A percentile compares a stretch with the other conserved stretches of the same genome.
phyloP scores from a whole-genome alignment of 352 stramenopile species.

The Globisporangium heterothallicum region DNA sequence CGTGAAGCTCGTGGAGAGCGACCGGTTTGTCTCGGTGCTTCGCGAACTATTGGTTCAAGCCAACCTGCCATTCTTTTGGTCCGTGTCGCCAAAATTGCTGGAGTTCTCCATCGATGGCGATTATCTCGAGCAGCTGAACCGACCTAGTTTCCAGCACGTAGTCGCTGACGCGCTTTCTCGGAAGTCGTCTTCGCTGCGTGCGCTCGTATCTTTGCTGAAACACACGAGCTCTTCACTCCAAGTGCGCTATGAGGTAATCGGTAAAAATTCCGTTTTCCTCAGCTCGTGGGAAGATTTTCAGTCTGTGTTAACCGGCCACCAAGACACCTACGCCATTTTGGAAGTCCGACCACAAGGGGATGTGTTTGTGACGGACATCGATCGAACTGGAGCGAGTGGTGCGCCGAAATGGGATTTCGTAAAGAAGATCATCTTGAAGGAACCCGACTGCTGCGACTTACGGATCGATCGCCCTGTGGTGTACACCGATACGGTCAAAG shows the following conservation, averaged over 20 bases:
- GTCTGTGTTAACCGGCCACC: constrained; percentile 42
- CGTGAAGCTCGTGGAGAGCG: constrained; percentile 52
- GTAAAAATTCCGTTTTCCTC: constrained; percentile 33
- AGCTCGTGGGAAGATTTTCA: constrained; percentile 61
- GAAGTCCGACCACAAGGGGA: constrained; percentile 66
- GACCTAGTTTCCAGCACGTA: constrained; percentile 49
- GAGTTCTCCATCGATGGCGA: constrained; percentile 59
- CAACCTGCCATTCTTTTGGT: constrained; percentile 64
- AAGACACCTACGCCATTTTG: constrained; percentile 61
- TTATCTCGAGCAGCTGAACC: constrained; percentile 36
- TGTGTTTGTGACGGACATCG: constrained; percentile 42
- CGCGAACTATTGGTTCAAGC: constrained; percentile 33
- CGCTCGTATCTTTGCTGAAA: constrained; percentile 43
- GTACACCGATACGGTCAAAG: constrained; percentile 71
- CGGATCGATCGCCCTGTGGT: constrained; percentile 65
- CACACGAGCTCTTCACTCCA: constrained; percentile 47
- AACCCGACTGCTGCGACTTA: constrained; percentile 39
- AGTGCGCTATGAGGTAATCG: constrained; percentile 64
- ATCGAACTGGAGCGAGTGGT: constrained; percentile 39
- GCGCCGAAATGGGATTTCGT: constrained; percentile 62
- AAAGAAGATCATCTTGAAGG: constrained; percentile 36
- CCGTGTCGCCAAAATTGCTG: constrained; percentile 37
- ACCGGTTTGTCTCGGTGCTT: constrained; percentile 40
- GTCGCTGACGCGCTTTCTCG: constrained; percentile 34
- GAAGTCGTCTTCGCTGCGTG: constrained; percentile 21